Conservation (phyloP, 2,329 filamentous ascomycete genomes). For the Penicillium sp. region DNA sequence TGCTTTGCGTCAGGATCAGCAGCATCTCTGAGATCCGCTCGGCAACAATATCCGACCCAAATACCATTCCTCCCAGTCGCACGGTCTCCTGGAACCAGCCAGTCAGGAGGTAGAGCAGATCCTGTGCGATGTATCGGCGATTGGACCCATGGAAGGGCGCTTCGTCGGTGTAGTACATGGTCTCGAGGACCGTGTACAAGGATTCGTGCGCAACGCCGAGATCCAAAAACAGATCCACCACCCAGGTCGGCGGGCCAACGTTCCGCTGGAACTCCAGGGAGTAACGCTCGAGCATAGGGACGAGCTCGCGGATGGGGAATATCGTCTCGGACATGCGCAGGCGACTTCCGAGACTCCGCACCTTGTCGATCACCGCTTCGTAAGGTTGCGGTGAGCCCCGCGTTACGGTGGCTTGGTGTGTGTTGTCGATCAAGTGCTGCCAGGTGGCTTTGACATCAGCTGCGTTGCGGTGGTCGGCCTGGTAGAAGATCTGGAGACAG, state of each 20-base stretch:
- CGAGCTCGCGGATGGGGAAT: constrained; percentile 56
- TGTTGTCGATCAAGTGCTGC: constrained; percentile 75
- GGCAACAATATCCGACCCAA: constrained; percentile 62
- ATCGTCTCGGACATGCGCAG: constrained; percentile 58
- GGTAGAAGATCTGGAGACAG: constrained; percentile 87
- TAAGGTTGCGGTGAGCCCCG: constrained; percentile 46
- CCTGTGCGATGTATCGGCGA: constrained; percentile 58
- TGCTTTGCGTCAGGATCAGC: constrained; percentile 45
- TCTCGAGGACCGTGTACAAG: constrained; percentile 63
- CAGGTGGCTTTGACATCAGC: constrained; percentile 83
- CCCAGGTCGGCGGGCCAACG: constrained; percentile 56
- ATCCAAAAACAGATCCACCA: constrained; percentile 66
- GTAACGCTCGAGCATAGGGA: constrained; percentile 59
- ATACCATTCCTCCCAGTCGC: constrained; percentile 55
- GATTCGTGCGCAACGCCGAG: constrained; percentile 63
- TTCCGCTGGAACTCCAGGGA: constrained; percentile 52
- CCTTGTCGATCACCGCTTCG: constrained; percentile 53
- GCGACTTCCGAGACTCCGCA: constrained; percentile 59
- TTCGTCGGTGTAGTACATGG: constrained; percentile 68
- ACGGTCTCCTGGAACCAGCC: constrained; percentile 63
- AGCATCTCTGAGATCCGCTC: constrained; percentile 49
- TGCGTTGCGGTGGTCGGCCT: constrained; percentile 85
- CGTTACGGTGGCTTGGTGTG: constrained; percentile 59
- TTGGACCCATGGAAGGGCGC: constrained; percentile 63
- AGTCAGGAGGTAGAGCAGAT: constrained; percentile 62